These are phyloP conservation scores for Raphanus sativus DNA, from an alignment of 345 rosid species.

Conservation along the genomic window DNA sequence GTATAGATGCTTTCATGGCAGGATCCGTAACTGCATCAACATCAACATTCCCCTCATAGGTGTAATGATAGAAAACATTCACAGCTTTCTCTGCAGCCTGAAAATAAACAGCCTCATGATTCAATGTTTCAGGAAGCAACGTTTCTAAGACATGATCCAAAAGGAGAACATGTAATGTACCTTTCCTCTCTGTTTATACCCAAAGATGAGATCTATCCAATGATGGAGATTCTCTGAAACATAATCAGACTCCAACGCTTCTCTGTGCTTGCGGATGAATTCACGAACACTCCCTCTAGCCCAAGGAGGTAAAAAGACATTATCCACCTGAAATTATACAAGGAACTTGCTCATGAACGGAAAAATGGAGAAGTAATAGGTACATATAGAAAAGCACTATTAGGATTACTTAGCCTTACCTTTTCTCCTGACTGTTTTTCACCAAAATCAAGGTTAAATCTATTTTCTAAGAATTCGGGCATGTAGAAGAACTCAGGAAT, in stretches of 20 bases:
- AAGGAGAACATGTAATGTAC: conserved; percentile 46
- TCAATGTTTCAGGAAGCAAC: too few relatives aligned
- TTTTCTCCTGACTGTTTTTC: conserved; percentile 98
- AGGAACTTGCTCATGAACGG: conserved; percentile 6
- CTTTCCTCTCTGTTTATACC: conserved; percentile 97
- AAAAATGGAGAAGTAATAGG: background rate
- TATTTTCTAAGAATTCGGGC: conserved; percentile 91
- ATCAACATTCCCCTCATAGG: conserved; percentile 98
- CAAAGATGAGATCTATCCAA: conserved; percentile 99
- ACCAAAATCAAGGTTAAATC: conserved; percentile 84
- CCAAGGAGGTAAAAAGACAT: conserved; percentile 94
- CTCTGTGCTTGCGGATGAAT: conserved; percentile 88
- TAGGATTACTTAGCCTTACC: conserved; percentile 45
- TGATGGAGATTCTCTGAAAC: conserved; percentile 97
- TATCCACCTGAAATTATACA: conserved; percentile 66
- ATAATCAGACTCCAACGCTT: conserved; percentile 94
- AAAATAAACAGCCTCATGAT: conserved; percentile 22
- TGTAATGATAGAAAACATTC: conserved; percentile 99
- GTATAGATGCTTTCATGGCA: conserved; percentile 98
- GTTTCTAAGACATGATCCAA: too few relatives aligned
- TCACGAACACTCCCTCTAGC: conserved; percentile 91
- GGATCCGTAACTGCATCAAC: conserved; percentile 97
- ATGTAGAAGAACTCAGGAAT: conserved; percentile 99
- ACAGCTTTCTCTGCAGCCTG: conserved; percentile 99
- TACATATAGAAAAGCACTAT: conserved; percentile 7